Base-by-base conservation (phyloP, 805 yeast species). In the Lipomyces mesembrius region DNA sequence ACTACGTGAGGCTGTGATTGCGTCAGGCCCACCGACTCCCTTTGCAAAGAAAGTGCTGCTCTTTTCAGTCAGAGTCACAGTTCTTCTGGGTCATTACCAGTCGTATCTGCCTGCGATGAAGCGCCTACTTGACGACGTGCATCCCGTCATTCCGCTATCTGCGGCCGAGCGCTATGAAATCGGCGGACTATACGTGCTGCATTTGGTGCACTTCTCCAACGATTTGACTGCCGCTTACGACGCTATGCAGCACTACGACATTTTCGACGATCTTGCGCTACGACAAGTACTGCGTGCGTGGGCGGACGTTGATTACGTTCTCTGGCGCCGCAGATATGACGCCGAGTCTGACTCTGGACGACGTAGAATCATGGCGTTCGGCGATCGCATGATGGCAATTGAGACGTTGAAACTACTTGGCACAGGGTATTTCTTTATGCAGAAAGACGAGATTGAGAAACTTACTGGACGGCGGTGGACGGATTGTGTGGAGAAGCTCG, bases 71-170 rank as follows among this genome's bases (percentile, higher is more conserved):
- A 72, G 85, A 43, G 78, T 83, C 27, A 77, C 86, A 0, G 79
- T 84, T 0, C 75, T 79, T 2, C 72, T 79, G 3, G 85, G 85
- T 8, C 84, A 84, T 65, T 82, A 83, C 71, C 84, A 85, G 67
- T 80, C 88, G 1, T 87, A 85, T 70, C 65, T 85, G 3, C 89
- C 90, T 1, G 78, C 85, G 34, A 79, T 85, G n/a, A 74, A 75
- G 52, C 81, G 81, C 66, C 71, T 86, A 32, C 73, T 85, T 29
- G 74, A 74, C 8, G 71, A 71, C 11, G 74, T 76, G 17, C 66
- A 70, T 11, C 59, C 60, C 5, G 27, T 56, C 5, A 53, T 46
- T 0, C 68, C 77, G 12, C 73, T 83, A 29, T 67, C 73, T 0
- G 49, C 59, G 0, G 71, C 70, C 0, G 87, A 84, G 70, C 66